Base-by-base conservation (phyloP, 2,329 filamentous ascomycete genomes). In the Alternaria ventricosa region DNA sequence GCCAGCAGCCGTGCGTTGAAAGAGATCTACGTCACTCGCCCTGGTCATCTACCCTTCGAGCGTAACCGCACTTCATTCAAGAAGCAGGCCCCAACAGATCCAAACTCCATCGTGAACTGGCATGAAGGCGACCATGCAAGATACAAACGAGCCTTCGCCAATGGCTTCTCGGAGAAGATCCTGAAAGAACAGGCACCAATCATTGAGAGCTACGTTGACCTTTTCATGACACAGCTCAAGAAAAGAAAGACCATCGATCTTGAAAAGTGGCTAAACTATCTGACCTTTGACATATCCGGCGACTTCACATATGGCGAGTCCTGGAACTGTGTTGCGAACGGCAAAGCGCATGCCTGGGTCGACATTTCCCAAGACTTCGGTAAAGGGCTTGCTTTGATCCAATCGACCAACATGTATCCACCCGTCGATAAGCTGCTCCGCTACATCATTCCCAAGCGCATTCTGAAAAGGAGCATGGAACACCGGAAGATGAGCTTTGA, bases 261-360 rank as follows among this genome's bases (percentile, higher is more conserved):
- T 1, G 59, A 57, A 5, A 46, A 68, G 2, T 65, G 72, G 61
- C 51, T 74, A 10, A 68, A 69, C 22, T 70, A 58, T 18, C 43
- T 72, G 9, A 74, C 66, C 5, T 76, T 76, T 33, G 75, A 77
- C 18, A 67, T 77, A 2, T 66, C 71, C 56, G 82, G 82, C 20
- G 83, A 85, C 66, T 78, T 87, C 20, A 83, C 85, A 0, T 87
- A 87, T 64, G 86, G 85, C 0, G 81, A 84, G 15, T 81, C 84
- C 1, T 84, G 83, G 50, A 71, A 74, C 15, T 81, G 79, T 47
- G 66, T 84, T 3, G 66, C 75, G 25, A 72, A 73, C 5, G 73
- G 70, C 3, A 70, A 77, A 12, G 77, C 77, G 22, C 78, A 83
- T 63, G 74, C 76, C 6, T 84, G 80, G 79, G 79, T 84, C 5